These are phyloP conservation scores for Exsudoporus frostii DNA, from an alignment of 768 basidiomycete species.

Conservation along the genomic window DNA sequence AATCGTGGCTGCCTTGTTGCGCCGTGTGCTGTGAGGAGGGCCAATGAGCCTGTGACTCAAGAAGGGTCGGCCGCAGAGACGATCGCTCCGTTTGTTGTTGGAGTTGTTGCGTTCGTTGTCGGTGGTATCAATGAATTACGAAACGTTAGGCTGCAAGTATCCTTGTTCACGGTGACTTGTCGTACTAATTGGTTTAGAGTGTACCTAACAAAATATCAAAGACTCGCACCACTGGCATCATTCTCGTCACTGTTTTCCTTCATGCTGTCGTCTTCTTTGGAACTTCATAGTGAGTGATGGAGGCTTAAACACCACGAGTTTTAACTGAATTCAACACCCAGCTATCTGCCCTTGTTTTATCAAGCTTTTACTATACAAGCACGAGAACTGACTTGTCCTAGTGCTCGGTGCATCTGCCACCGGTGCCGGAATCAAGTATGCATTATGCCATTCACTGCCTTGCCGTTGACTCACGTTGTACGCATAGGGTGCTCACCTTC, in stretches of 20 bases:
- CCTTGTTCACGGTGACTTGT: constrained; percentile 58
- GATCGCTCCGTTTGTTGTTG: constrained; percentile 60
- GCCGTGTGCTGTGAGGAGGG: background rate
- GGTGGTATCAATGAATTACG: constrained; percentile 63
- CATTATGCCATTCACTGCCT: background rate
- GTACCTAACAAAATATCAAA: constrained; percentile 18
- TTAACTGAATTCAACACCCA: constrained; percentile 1
- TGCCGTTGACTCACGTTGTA: background rate
- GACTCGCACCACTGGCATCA: constrained; percentile 70
- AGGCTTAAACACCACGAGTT: background rate
- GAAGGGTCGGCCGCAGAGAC: constrained; percentile 63
- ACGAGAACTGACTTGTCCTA: constrained; percentile 11
- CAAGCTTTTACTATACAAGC: constrained; percentile 34
- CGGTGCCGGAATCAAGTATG: constrained; percentile 61
- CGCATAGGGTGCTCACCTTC: constrained; percentile 65
- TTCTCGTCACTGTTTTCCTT: constrained; percentile 56
- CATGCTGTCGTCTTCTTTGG: constrained; percentile 65
- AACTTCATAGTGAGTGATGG: constrained; percentile 28
- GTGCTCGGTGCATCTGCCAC: constrained; percentile 75
- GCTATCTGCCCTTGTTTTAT: constrained; percentile 73
- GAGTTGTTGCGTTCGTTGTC: constrained; percentile 47
- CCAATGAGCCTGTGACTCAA: constrained; percentile 18
- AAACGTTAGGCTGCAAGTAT: constrained; percentile 66
- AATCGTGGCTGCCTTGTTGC: background rate
- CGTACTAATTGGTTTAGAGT: background rate